Evolutionary conservation across 2,329 filamentous ascomycete species (phyloP).

Genomic region (Aspergillus ibericus): DNA sequence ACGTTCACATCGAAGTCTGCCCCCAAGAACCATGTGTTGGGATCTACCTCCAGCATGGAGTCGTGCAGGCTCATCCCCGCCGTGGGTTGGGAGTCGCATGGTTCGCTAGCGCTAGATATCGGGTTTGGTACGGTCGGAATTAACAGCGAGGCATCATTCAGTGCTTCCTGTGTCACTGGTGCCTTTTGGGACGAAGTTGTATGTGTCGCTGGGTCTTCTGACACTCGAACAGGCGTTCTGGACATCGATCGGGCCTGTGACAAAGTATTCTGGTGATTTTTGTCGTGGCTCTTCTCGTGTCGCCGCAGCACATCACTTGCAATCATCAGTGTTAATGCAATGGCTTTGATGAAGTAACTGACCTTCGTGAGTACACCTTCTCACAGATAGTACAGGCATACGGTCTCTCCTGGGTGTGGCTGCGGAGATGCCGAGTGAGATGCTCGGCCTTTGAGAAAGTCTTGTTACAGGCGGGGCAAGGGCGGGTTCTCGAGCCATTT

Average conservation of each 20-base stretch:
- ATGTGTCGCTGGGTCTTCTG: not conserved
- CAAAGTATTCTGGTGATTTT: conserved; percentile 4
- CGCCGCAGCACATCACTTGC: conserved; percentile 17
- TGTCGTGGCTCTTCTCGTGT: conserved; percentile 16
- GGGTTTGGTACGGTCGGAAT: not conserved
- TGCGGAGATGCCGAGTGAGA: conserved; percentile 69
- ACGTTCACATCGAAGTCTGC: conserved; percentile 19
- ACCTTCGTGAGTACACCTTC: conserved; percentile 23
- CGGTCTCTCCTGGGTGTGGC: conserved; percentile 89
- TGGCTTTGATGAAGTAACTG: no score
- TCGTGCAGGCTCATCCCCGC: conserved; percentile 7
- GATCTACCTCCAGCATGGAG: conserved; percentile 4
- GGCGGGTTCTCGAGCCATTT: not conserved
- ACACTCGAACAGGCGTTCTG: not conserved
- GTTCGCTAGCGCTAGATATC: not conserved
- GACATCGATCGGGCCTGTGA: not conserved
- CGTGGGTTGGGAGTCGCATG: not conserved
- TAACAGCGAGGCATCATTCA: not conserved
- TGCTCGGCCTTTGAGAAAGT: conserved; percentile 23
- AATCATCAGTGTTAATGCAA: not conserved
- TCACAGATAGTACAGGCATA: conserved; percentile 40
- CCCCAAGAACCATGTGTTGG: conserved; percentile 19
- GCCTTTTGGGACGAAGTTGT: not conserved
- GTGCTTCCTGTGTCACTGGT: not conserved
- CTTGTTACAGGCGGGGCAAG: conserved; percentile 14